A percentile compares a stretch with the other conserved stretches of the same genome.
phyloP scores from a whole-genome alignment of 2,329 filamentous ascomycete genomes.

The Xylaria sp. region DNA sequence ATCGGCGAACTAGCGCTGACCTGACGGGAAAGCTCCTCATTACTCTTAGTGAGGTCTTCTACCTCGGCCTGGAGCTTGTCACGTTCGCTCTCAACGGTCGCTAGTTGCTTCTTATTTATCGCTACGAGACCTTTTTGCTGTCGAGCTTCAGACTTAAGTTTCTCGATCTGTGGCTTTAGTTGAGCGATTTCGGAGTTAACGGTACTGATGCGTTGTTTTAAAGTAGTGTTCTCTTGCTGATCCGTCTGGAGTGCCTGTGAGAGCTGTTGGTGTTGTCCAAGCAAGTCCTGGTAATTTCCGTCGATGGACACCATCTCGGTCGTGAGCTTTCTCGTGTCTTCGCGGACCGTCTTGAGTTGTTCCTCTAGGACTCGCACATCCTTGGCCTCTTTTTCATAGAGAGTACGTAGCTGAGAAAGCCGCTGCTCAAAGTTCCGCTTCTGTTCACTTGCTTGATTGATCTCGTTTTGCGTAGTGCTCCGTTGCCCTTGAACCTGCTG shows the following conservation, averaged over 20 bases:
- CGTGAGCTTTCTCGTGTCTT: conserved; percentile 85
- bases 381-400: conserved; percentile 94
- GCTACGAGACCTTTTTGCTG: conserved; percentile 97
- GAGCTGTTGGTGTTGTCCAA: conserved; percentile 82
- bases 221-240: conserved; percentile 83
- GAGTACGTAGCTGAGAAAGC: conserved; percentile 81
- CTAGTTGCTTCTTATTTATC: conserved; percentile 98
- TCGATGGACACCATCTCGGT: conserved; percentile 86
- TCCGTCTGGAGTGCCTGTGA: conserved; percentile 81
- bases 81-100: conserved; percentile 86
- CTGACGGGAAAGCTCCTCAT: conserved; percentile 66
- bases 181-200: conserved; percentile 85
- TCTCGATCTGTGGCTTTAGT: conserved; percentile 91
- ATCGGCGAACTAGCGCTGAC: conserved; percentile 62
- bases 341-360: conserved; percentile 77
- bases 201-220: conserved; percentile 88
- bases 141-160: conserved; percentile 88
- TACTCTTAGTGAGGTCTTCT: conserved; percentile 72
- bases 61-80: conserved; percentile 88
- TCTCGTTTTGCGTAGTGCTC: conserved; percentile 78
- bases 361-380: conserved; percentile 87
- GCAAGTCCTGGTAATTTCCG: conserved; percentile 80
- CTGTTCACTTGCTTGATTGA: conserved; percentile 83
- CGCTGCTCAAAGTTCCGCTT: conserved; percentile 94
- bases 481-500: conserved; percentile 90